Evolutionary conservation across 2,329 filamentous ascomycete genomes (phyloP).

Genomic region (Aspergillaceae sp.): DNA sequence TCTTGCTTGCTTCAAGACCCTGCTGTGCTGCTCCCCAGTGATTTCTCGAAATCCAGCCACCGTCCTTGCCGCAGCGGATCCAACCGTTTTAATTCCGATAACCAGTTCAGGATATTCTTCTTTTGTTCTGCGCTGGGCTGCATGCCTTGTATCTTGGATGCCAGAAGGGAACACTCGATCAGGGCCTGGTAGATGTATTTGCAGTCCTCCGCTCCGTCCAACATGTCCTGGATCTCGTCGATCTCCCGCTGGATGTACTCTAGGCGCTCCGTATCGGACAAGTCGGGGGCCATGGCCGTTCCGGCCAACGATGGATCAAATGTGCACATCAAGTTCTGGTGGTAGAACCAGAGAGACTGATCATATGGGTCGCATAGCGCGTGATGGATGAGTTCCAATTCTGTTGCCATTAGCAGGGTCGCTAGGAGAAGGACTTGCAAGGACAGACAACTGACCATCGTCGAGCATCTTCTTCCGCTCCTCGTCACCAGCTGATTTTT

Average conservation of each 20-base stretch:
- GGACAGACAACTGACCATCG: slow-evolving; percentile 44
- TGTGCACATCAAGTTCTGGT: slow-evolving; percentile 74
- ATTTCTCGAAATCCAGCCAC: slow-evolving; percentile 61
- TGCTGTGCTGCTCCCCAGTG: slow-evolving; percentile 9
- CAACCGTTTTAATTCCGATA: slow-evolving; percentile 57
- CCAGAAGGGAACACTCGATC: slow-evolving; percentile 62
- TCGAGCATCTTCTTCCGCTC: slow-evolving; percentile 64
- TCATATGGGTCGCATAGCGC: slow-evolving; percentile 87
- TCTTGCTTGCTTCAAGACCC: neutral
- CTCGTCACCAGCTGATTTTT: slow-evolving; percentile 56
- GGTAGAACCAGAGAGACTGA: slow-evolving; percentile 95
- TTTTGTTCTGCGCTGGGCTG: slow-evolving; percentile 35
- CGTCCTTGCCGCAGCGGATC: slow-evolving; percentile 67
- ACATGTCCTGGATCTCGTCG: slow-evolving; percentile 59
- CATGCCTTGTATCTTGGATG: slow-evolving; percentile 42
- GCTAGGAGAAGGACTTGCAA: slow-evolving; percentile 1
- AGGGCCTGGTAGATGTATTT: slow-evolving; percentile 89
- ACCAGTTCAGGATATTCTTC: slow-evolving; percentile 47
- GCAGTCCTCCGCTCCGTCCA: slow-evolving; percentile 58
- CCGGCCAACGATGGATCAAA: slow-evolving; percentile 45
- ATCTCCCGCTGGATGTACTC: slow-evolving; percentile 63
- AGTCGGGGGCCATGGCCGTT: slow-evolving; percentile 55
- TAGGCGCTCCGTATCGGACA: slow-evolving; percentile 54
- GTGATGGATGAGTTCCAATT: slow-evolving; percentile 65
- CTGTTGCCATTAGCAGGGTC: slow-evolving; percentile 31